Conservation (phyloP, 2,329 filamentous ascomycete species). For the Pseudocercospora vitis region DNA sequence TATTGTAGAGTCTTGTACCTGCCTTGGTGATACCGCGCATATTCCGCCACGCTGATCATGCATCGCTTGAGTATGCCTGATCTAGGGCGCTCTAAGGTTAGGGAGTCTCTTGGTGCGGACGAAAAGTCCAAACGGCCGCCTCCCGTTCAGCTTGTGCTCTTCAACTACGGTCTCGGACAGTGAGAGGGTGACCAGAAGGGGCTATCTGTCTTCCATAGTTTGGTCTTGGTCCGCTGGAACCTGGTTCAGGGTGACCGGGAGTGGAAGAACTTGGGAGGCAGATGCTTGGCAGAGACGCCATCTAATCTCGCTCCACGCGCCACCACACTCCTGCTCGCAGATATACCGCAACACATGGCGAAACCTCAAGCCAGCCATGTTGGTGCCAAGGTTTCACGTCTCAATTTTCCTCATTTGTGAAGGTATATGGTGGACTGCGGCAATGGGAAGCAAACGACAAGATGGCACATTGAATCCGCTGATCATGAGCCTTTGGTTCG, state of each 20-base stretch:
- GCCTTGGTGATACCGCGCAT: neutral
- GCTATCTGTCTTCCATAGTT: neutral
- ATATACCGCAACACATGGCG: no score
- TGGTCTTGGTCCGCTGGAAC: neutral
- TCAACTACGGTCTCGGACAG: neutral
- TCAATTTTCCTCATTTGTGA: neutral
- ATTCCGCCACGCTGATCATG: neutral
- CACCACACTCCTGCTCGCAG: neutral
- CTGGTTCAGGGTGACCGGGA: neutral
- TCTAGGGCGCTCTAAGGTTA: neutral
- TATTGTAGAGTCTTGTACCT: neutral
- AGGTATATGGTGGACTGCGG: neutral
- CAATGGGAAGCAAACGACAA: neutral
- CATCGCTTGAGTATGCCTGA: neutral
- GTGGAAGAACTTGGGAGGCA: neutral
- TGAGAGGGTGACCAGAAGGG: constrained; percentile 1
- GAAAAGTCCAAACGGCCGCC: neutral
- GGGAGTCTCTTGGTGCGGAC: neutral
- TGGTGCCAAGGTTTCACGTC: neutral
- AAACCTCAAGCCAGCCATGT: neutral
- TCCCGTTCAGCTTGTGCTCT: neutral
- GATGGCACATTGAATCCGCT: neutral
- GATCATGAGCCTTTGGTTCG: neutral
- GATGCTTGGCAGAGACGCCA: neutral
- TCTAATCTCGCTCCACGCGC: neutral